A percentile compares a stretch with the other conserved stretches of the same genome.
These are phyloP conservation scores for Gliomastix tumulicola DNA, from an alignment of 2,329 filamentous ascomycete genomes.

Conservation along the genomic window DNA sequence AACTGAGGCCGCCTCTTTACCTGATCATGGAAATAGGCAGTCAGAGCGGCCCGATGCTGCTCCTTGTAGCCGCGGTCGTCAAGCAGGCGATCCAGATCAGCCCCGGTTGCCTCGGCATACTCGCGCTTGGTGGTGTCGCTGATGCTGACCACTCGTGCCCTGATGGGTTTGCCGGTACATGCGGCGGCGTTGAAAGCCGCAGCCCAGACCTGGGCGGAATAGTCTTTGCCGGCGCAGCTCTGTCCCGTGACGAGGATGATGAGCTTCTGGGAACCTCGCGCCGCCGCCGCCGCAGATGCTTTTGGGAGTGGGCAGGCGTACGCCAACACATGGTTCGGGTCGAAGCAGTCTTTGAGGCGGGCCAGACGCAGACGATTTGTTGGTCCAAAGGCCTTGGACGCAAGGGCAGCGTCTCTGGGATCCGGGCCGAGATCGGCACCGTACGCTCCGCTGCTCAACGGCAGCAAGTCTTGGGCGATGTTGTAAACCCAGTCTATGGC, in stretches of 20 bases:
- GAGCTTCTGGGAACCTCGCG: too few species aligned
- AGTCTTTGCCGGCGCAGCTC: slow-evolving; percentile 52
- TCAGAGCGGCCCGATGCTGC: slow-evolving; percentile 45
- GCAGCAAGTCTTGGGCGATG: slow-evolving; percentile 36
- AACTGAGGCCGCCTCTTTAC: slow-evolving; percentile 33
- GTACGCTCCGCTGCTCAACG: slow-evolving; percentile 45
- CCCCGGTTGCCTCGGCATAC: slow-evolving; percentile 42
- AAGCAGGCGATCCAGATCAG: slow-evolving; percentile 39
- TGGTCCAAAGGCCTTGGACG: slow-evolving; percentile 49
- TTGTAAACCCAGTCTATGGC: slow-evolving; percentile 50
- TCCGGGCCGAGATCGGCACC: slow-evolving; percentile 57
- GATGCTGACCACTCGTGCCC: slow-evolving; percentile 41
- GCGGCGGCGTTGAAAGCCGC: slow-evolving; percentile 26
- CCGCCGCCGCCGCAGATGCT: too few species aligned
- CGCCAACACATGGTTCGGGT: slow-evolving; percentile 43
- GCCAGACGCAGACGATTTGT: slow-evolving; percentile 40
- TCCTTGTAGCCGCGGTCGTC: slow-evolving; percentile 55
- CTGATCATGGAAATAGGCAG: slow-evolving; percentile 41
- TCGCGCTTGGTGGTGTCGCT: slow-evolving; percentile 50
- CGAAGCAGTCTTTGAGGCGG: slow-evolving; percentile 39
- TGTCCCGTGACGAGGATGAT: slow-evolving; percentile 52
- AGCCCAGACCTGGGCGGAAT: slow-evolving; percentile 47
- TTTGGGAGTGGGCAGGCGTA: slow-evolving; percentile 49
- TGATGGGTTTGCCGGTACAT: slow-evolving; percentile 20
- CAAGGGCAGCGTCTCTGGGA: slow-evolving; percentile 45